Evolutionary conservation across 2,329 filamentous ascomycete genomes (phyloP), one percentile per base, ranked within the genome.

Genomic region (Corinectria fuckeliana): DNA sequence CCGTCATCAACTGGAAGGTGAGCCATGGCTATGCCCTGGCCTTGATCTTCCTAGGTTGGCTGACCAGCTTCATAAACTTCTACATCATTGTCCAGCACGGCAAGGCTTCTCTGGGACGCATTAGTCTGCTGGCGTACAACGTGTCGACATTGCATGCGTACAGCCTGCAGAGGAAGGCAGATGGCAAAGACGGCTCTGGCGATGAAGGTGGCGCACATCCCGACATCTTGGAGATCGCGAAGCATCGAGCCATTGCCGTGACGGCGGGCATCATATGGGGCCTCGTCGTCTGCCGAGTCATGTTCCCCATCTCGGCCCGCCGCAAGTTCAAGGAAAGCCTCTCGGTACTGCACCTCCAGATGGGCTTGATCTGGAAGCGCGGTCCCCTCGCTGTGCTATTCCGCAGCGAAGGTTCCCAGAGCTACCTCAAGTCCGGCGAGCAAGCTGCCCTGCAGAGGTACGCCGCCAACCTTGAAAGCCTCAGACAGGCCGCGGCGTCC

Each of bases 91-190:
- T 98, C 25, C 91, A 90, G 14, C 84, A 88, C 68, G 88, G 90
- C n/a, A 93, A 94, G 72, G 93, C 91, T 0, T 92, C 94, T 0
- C 89, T 98, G 76, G 94, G 93, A 14, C 88, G 95, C 28, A 98
- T 97, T 70, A 96, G 96, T 60, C 86, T 99, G 69, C 85, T 99
- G 18, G 96, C 94, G 0, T 99, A 98, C 81, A 99, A 99, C 70
- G 88, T 99, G 32, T 94, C 92, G 5, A 92, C 92, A 2, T 82
- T 99, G 1, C 98, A 99, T 72, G 92, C 93, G 2, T 99, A 98
- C 75, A 94, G 91, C 51, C 82, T 98, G 1, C 89, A 90, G 0
- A 88, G 91, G 60, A 86, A 86, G 55, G 92, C 96, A 44, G 87
- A 90, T 3, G 88, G 45, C 0, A 57, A 67, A 2, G 63, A 92